Evolutionary conservation across 2,329 filamentous ascomycete genomes (phyloP).

Genomic region (Aspergillus chevalieri): DNA sequence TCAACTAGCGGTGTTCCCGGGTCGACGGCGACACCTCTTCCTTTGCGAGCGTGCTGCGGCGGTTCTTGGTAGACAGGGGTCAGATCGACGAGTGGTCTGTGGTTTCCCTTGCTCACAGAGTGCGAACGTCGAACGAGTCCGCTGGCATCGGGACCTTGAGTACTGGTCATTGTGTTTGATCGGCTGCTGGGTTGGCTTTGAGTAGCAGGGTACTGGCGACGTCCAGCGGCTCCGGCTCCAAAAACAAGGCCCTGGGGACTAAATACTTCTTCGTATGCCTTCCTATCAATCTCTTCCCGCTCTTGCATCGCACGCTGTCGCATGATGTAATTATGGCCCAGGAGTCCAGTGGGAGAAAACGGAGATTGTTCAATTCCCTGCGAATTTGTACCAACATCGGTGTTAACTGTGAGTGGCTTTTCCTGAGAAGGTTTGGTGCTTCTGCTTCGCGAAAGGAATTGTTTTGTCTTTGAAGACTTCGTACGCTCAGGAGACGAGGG

Average conservation of each 20-base stretch:
- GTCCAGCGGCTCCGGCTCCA: slow-evolving; percentile 36
- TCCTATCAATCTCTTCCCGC: slow-evolving; percentile 31
- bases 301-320: slow-evolving; percentile 37
- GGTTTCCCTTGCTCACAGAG: slow-evolving; percentile 37
- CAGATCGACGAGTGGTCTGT: slow-evolving; percentile 63
- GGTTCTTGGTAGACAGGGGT: slow-evolving; percentile 60
- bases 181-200: slow-evolving; percentile 19
- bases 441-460: slow-evolving; percentile 22
- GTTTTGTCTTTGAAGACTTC: slow-evolving; percentile 12
- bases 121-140: slow-evolving; percentile 39
- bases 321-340: slow-evolving; percentile 36
- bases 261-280: slow-evolving; percentile 42
- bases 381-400: slow-evolving; percentile 6
- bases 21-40: slow-evolving; percentile 40
- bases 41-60: slow-evolving; percentile 39
- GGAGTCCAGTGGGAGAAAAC: slow-evolving; percentile 32
- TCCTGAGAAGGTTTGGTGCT: slow-evolving; percentile 23
- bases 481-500: slow-evolving; percentile 14
- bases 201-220: slow-evolving; percentile 16
- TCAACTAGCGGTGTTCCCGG: slow-evolving; percentile 36
- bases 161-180: slow-evolving; percentile 28
- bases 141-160: slow-evolving; percentile 15
- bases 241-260: slow-evolving; percentile 49
- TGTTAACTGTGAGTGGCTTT: slow-evolving; percentile 21
- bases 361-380: slow-evolving; percentile 21